Evolutionary conservation across 1,139 yeast genomes (phyloP), one percentile per base, ranked within the genome.

Genomic region (Candida labiduridarum): DNA sequence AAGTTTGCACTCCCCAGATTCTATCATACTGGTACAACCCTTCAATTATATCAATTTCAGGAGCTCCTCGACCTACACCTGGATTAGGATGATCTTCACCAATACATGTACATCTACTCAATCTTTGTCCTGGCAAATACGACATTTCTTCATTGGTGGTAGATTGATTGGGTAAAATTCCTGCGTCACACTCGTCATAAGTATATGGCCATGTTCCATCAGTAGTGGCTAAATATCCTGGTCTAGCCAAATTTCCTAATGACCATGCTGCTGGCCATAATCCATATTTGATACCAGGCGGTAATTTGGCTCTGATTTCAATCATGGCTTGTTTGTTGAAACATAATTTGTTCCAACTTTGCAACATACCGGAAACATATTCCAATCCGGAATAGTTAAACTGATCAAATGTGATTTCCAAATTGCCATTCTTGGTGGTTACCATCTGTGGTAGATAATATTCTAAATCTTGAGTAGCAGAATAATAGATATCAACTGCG

Each of bases 171-270:
- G 70, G 66, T 0, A 69, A 64, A 14, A 62, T 63, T 1, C 72
- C 71, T 27, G 56, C 56, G 50, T 67, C 72, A 52, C 72, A 68
- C 43, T 60, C 65, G 45, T 67, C 62, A 54, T 68, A 68, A 4
- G 71, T 62, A 48, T 68, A 68, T 2, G 72, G 72, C 72, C 72
- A 68, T 6, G 65, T 62, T 9, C 72, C 72, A 47, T 68, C 71
- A 4, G 71, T 67, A 10, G 66, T 59, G 14, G 71, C 68, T 53
- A 62, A 61, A 48, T 57, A 67, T 1, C 72, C 71, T 1, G 72
- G 69, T 9, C 71, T 49, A 3, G 68, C 72, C 41, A 68, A 54
- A 45, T 68, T 68, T 0, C 72, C 72, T 53, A 68, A 55, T 41
- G 68, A 60, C 72, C 72, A 68, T 16, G 65, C 55, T 3, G 71